Evolutionary conservation across 1,284 basidiomycete genomes (phyloP), one percentile per base, ranked within the genome.

Genomic region (Bjerkandera adusta): DNA sequence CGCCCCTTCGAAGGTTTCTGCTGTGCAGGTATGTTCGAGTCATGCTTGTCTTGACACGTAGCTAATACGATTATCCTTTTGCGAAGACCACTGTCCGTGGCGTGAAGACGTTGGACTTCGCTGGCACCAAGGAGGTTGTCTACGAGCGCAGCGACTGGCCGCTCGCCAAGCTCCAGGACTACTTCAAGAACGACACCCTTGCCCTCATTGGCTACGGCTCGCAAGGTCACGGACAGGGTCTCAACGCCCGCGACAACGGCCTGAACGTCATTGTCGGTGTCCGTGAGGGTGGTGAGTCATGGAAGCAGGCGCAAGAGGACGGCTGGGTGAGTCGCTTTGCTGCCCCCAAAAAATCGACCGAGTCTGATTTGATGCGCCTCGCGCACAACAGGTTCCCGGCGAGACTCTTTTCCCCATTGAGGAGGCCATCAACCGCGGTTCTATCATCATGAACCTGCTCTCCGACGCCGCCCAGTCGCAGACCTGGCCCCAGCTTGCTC

Each of bases 71-170:
- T 16, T n/a, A 30, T 16, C 33, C 16, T 30, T 15, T n/a, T n/a
- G n/a, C 8, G 13, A 32, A 49, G 36, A 40, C 41, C 15, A 48
- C 54, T 3, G 53, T 58, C 27, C 89, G 92, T 62, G 95, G 96
- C 56, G 68, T 98, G 65, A 97, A 98, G 79, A 97, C 95, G 50
- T 89, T 99, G 63, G 90, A 98, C 79, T 99, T 99, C 72, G 93
- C 96, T 57, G 94, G 95, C 58, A 88, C 88, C 55, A 85, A 96
- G 66, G 96, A 99, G 76, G 82, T 81, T 58, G 94, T 99, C 48
- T 99, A 97, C 71, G 96, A 99, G 80, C 92, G 95, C 57, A 82
- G 81, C 62, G 96, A 99, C 81, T 99, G 97, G 97, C 97, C 96
- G 35, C 75, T 96, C 52, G 85, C 93, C 61, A 97, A 92, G 74